A percentile compares a stretch with the other conserved stretches of the same genome.
Evolutionary conservation across 768 basidiomycete genomes (phyloP).

Genomic region (Suillus cothurnatus): DNA sequence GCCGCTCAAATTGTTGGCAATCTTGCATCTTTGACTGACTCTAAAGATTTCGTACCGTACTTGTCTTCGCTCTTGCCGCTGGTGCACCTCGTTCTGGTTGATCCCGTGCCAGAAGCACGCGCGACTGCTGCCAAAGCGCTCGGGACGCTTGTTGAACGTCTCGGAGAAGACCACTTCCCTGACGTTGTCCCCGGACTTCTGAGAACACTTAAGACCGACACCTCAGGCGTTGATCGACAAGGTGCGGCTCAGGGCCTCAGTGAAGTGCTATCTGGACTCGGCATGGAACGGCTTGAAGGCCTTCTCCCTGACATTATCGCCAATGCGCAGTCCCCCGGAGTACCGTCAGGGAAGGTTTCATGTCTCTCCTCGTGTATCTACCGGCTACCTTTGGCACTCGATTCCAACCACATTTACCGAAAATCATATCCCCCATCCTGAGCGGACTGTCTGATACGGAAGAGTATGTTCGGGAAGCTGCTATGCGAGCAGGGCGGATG

Average conservation of each 20-base stretch:
- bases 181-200: slow-evolving; percentile 90
- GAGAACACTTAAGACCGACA: slow-evolving; percentile 87
- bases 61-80: slow-evolving; percentile 86
- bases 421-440: slow-evolving; percentile 92
- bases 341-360: slow-evolving; percentile 96
- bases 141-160: slow-evolving; percentile 93
- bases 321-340: slow-evolving; percentile 89
- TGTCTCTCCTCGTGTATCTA: slow-evolving; percentile 93
- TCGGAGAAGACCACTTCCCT: slow-evolving; percentile 95
- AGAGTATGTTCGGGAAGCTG: slow-evolving; percentile 95
- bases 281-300: slow-evolving; percentile 96
- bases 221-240: slow-evolving; percentile 94
- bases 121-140: slow-evolving; percentile 97
- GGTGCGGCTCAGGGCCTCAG: slow-evolving; percentile 97
- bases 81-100: slow-evolving; percentile 90
- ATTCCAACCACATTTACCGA: slow-evolving; percentile 94
- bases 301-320: slow-evolving; percentile 92
- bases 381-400: slow-evolving; percentile 96
- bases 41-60: slow-evolving; percentile 94
- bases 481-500: slow-evolving; percentile 99
- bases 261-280: slow-evolving; percentile 92
- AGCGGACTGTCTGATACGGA: slow-evolving; percentile 90
- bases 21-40: slow-evolving; percentile 84
- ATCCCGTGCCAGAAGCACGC: slow-evolving; percentile 97
- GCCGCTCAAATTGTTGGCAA: slow-evolving; percentile 99